Evolutionary conservation across 805 yeast species (phyloP).

Genomic region (Limtongia smithiae): DNA sequence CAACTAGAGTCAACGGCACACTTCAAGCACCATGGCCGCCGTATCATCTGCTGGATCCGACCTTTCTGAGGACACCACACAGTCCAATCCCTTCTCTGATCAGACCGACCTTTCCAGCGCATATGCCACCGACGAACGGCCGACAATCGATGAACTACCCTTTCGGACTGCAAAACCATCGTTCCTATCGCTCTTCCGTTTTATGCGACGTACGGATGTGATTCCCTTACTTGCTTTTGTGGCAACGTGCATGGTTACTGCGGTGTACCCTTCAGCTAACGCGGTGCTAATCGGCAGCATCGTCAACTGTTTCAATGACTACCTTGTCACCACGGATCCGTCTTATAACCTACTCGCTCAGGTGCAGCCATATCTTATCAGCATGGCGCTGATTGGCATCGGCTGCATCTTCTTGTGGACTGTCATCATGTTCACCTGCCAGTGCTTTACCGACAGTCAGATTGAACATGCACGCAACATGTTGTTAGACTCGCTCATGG

Average conservation of each 20-base stretch:
- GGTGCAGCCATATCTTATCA: conserved; percentile 13
- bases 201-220: conserved; percentile 6
- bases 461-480: conserved; percentile 11
- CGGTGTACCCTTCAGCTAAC: conserved; percentile 10
- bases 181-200: conserved; percentile 8
- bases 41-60: too few relatives aligned
- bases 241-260: neutral
- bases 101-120: too few relatives aligned
- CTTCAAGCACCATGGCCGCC: too few relatives aligned
- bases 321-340: neutral
- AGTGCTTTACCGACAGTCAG: conserved; percentile 23
- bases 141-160: too few relatives aligned
- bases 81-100: too few relatives aligned
- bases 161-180: conserved; percentile 8
- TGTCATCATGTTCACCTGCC: conserved; percentile 5
- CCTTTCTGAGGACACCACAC: too few relatives aligned
- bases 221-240: neutral
- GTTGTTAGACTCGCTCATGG: conserved; percentile 10
- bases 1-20: too few relatives aligned
- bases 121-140: too few relatives aligned
- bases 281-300: conserved; percentile 18
- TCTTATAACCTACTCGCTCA: conserved; percentile 2
- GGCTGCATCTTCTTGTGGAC: conserved; percentile 18
- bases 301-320: conserved; percentile 6
- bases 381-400: conserved; percentile 5